Percentiles rank a stretch among this genome's conserved stretches.
Evolutionary conservation across 805 yeast species (phyloP).

Genomic region (Yueomyces sp.): DNA sequence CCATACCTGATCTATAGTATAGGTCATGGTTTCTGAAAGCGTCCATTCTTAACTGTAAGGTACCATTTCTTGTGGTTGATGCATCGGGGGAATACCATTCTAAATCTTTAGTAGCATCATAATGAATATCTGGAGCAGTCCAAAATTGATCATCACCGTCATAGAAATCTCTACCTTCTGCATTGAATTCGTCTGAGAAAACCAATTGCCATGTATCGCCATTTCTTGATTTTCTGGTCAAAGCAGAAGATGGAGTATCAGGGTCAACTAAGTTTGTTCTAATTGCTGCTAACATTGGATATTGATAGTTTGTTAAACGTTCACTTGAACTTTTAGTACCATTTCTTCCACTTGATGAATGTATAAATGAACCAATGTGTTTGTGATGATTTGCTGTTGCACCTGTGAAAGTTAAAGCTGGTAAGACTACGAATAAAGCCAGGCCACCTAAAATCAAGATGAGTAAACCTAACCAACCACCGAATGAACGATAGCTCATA

Average conservation of each 20-base stretch:
- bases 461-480: conserved; percentile 51
- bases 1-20: conserved; percentile 80
- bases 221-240: conserved; percentile 36
- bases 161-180: conserved; percentile 81
- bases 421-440: conserved; percentile 63
- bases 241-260: conserved; percentile 42
- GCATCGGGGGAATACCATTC: conserved; percentile 98
- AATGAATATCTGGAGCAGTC: conserved; percentile 72
- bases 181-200: conserved; percentile 84
- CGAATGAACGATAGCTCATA: conserved; percentile 48
- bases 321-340: conserved; percentile 11
- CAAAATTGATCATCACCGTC: conserved; percentile 87
- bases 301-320: conserved; percentile 33
- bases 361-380: neutral
- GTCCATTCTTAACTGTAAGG: conserved; percentile 57
- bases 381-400: conserved; percentile 26
- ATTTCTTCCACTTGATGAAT: neutral
- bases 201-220: conserved; percentile 67
- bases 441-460: conserved; percentile 46
- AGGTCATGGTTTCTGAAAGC: conserved; percentile 70
- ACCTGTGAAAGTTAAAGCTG: conserved; percentile 77
- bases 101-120: conserved; percentile 77
- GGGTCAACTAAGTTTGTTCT: conserved; percentile 44
- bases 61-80: conserved; percentile 60
- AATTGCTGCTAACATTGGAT: conserved; percentile 39